A percentile compares a stretch with the other conserved stretches of the same genome.
These are phyloP conservation scores for Phytophthora pisi DNA, from an alignment of 352 stramenopile genomes.

Conservation along the genomic window DNA sequence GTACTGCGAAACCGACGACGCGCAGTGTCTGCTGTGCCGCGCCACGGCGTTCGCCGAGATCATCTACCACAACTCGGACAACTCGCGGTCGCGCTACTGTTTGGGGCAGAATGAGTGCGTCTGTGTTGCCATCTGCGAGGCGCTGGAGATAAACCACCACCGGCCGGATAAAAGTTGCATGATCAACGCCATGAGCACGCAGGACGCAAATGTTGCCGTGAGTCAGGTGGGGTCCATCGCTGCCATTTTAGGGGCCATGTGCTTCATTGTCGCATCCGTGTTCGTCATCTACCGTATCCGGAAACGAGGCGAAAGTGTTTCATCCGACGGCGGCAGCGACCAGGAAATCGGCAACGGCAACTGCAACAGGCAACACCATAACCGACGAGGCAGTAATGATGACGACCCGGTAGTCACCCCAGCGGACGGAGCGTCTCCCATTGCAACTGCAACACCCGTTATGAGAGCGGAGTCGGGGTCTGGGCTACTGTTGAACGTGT, in stretches of 20 bases:
- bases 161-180: slow-evolving; percentile 36
- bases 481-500: slow-evolving; percentile 51
- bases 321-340: slow-evolving; percentile 19
- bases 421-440: slow-evolving; percentile 33
- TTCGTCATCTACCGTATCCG: slow-evolving; percentile 62
- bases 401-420: slow-evolving; percentile 35
- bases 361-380: slow-evolving; percentile 6
- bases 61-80: slow-evolving; percentile 47
- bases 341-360: slow-evolving; percentile 10
- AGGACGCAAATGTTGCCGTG: slow-evolving; percentile 17
- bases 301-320: slow-evolving; percentile 34
- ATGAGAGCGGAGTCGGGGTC: slow-evolving; percentile 34
- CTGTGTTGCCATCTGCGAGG: slow-evolving; percentile 54
- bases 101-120: slow-evolving; percentile 45
- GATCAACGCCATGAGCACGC: slow-evolving; percentile 42
- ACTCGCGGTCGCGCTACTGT: slow-evolving; percentile 43
- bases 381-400: slow-evolving; percentile 32
- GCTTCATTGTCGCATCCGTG: slow-evolving; percentile 51
- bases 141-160: slow-evolving; percentile 19
- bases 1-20: slow-evolving; percentile 49
- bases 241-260: slow-evolving; percentile 47
- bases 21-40: slow-evolving; percentile 41
- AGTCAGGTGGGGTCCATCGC: slow-evolving; percentile 38
- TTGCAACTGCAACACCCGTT: slow-evolving; percentile 36
- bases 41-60: slow-evolving; percentile 43